A percentile compares a stretch with the other conserved stretches of the same genome.
phyloP scores from a whole-genome alignment of 1,284 basidiomycete species.

The Filobasidium uniguttulatum region DNA sequence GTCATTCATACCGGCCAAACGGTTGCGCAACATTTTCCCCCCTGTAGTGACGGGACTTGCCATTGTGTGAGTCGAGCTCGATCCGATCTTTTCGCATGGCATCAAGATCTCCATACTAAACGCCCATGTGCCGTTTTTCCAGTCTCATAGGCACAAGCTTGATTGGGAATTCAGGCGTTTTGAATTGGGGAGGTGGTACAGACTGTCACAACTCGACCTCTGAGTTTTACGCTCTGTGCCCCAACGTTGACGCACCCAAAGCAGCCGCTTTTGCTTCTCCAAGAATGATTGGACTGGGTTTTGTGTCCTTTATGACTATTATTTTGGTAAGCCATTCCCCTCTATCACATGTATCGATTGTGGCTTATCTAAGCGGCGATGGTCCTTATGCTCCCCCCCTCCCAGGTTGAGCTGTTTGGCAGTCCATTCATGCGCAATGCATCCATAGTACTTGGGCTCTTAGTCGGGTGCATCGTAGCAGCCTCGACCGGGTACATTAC shows the following conservation, averaged over 20 bases:
- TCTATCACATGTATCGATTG: background rate
- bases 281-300: conserved; percentile 70
- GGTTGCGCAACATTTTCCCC: conserved; percentile 47
- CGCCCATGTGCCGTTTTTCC: conserved; percentile 24
- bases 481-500: conserved; percentile 62
- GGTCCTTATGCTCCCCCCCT: background rate
- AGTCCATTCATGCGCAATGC: conserved; percentile 53
- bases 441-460: conserved; percentile 31
- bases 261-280: conserved; percentile 55
- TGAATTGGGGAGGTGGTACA: conserved; percentile 73
- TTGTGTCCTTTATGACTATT: conserved; percentile 64
- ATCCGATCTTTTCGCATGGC: background rate
- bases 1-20: conserved; percentile 49
- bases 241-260: conserved; percentile 50
- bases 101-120: conserved; percentile 7
- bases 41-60: conserved; percentile 57
- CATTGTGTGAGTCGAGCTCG: conserved; percentile 15
- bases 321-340: conserved; percentile 15
- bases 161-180: conserved; percentile 56
- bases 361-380: background rate
- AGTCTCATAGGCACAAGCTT: conserved; percentile 63
- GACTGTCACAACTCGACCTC: conserved; percentile 50
- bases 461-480: conserved; percentile 62
- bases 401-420: conserved; percentile 35
- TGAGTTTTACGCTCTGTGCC: conserved; percentile 57